Evolutionary conservation across 768 basidiomycete species (phyloP).

Genomic region (Agaricus subrufescens): DNA sequence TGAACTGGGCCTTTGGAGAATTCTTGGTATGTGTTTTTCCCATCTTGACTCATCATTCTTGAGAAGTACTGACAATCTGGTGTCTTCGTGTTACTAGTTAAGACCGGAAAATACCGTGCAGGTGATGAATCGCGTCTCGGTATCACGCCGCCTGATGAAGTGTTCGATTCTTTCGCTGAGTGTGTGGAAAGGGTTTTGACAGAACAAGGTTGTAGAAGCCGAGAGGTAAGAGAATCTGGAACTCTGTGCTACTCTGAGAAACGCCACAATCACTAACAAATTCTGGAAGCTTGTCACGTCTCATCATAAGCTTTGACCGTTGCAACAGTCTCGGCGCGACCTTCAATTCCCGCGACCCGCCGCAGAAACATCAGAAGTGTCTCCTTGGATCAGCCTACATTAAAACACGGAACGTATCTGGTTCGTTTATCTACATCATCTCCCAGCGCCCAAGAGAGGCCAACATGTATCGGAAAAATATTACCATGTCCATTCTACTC

Average conservation of each 20-base stretch:
- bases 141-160: slow-evolving; percentile 43
- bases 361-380: too few relatives aligned
- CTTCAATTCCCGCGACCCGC: too few relatives aligned
- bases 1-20: slow-evolving; percentile 56
- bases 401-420: too few relatives aligned
- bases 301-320: not conserved
- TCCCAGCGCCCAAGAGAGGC: too few relatives aligned
- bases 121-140: slow-evolving; percentile 48
- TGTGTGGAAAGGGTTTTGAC: slow-evolving; percentile 45
- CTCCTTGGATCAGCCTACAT: too few relatives aligned
- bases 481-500: too few relatives aligned
- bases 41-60: not conserved
- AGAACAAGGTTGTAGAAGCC: not conserved
- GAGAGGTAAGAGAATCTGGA: not conserved
- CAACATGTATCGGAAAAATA: too few relatives aligned
- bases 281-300: not conserved
- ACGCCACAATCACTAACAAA: too few relatives aligned
- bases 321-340: too few relatives aligned
- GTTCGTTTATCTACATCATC: too few relatives aligned
- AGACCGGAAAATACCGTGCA: slow-evolving; percentile 64
- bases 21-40: slow-evolving; percentile 44
- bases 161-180: slow-evolving; percentile 46
- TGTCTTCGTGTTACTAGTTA: slow-evolving; percentile 30
- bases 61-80: too few relatives aligned
- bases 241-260: too few relatives aligned